Conservation (phyloP, 192 early-diverging fungal species). For the Kappamyces sp. region DNA sequence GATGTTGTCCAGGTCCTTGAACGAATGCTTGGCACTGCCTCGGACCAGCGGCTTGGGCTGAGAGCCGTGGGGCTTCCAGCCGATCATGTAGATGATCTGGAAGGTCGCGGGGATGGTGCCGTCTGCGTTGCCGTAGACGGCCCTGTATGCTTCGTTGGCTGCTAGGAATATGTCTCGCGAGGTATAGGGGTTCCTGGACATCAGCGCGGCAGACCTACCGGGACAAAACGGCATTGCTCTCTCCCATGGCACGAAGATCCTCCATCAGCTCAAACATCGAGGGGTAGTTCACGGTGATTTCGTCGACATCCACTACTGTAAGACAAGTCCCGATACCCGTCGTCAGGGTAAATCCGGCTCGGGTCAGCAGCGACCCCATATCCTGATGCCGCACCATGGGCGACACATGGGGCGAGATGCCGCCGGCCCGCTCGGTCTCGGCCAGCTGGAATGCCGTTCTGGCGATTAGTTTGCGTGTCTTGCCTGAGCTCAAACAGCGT, state of each 20-base stretch:
- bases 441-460: slow-evolving; percentile 86
- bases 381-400: slow-evolving; percentile 73
- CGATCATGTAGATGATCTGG: slow-evolving; percentile 61
- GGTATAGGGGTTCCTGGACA: slow-evolving; percentile 20
- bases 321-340: slow-evolving; percentile 38
- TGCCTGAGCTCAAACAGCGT: slow-evolving; percentile 89
- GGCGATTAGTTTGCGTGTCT: slow-evolving; percentile 1
- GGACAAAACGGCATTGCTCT: slow-evolving; percentile 78
- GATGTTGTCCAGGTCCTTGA: slow-evolving; percentile 44
- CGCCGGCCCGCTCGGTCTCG: slow-evolving; percentile 84
- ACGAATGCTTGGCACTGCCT: slow-evolving; percentile 71
- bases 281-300: slow-evolving; percentile 85
- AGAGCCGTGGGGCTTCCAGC: slow-evolving; percentile 84
- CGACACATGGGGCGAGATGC: slow-evolving; percentile 80
- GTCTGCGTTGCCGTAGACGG: slow-evolving; percentile 80
- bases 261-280: slow-evolving; percentile 83
- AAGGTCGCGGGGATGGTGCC: slow-evolving; percentile 91
- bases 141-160: slow-evolving; percentile 79
- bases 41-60: slow-evolving; percentile 77
- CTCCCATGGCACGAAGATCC: slow-evolving; percentile 89
- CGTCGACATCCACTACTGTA: slow-evolving; percentile 75
- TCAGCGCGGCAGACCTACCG: slow-evolving; percentile 35
- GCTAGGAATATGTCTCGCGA: slow-evolving; percentile 80
- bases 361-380: slow-evolving; percentile 64
- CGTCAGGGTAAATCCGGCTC: slow-evolving; percentile 82